Base-by-base conservation (phyloP, 805 yeast genomes). In the Candida tibetensis region DNA sequence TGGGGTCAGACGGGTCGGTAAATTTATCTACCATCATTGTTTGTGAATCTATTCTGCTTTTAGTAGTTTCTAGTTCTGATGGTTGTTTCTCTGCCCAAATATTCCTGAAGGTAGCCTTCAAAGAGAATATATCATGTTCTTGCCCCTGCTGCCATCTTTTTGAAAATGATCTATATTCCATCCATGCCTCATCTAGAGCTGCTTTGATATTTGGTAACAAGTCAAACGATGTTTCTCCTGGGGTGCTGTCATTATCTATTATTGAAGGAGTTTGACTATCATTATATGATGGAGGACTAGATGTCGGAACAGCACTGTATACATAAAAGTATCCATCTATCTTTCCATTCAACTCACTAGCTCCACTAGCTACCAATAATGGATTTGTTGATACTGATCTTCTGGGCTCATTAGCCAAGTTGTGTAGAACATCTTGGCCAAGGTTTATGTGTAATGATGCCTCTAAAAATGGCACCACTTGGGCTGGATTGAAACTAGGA, bases 241-340 rank as follows among this genome's bases (percentile, higher is more conserved):
- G 47, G 4, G 35, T 10, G 7, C 32, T 27, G 8, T 46, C 46
- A 9, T 34, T 19, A 5, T 34, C 28, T 9, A 48, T 48, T 7
- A 36, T 23, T 17, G 26, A 32, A 17, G 43, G 8, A n/a, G n/a
- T 25, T 17, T 9, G 40, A 46, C 44, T 48, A 28, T 58, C 63
- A 10, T 69, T 71, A 48, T 82, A 82, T 0, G 68, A 59, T 1
- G 90, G 90, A 1, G 87, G 87, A 33, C 65, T 66, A 22, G 65
- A 48, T 16, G 76, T 69, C 0, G 95, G 93, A 2, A 84, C 75
- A 2, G 86, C 81, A 39, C 81, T 74, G 56, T 83, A 85, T 32
- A 81, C 79, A 26, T 82, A 69, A 30, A 82, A 66, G 55, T 85
- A 85, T 0, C 90, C 91, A 53, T 82, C 83, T n/a, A 85, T 73